A percentile compares a stretch with the other conserved stretches of the same genome.
Conservation (phyloP, 768 basidiomycete genomes). For the Goffeauzyma gilvescens region DNA sequence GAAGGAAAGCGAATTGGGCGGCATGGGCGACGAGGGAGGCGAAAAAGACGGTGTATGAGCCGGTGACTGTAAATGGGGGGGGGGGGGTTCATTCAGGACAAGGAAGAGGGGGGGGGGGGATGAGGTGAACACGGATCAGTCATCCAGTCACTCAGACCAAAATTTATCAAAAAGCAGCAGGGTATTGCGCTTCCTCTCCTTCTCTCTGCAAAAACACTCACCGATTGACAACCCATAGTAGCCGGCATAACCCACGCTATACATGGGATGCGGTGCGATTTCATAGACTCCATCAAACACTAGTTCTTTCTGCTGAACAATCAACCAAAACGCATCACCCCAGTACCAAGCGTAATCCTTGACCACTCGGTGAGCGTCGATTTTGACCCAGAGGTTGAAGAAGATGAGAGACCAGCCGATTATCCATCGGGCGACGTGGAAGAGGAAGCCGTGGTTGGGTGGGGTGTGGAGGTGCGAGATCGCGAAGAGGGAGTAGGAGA, state of each 20-base stretch:
- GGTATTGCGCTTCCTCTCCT: too few species aligned
- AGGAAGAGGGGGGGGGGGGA: neutral
- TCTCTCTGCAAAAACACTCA: constrained; percentile 8
- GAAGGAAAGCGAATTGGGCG: constrained; percentile 86
- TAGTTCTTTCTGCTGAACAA: constrained; percentile 38
- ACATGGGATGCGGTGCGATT: constrained; percentile 52
- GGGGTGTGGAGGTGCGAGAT: constrained; percentile 82
- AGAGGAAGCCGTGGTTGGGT: constrained; percentile 46
- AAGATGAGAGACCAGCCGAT: constrained; percentile 65
- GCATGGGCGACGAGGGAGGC: constrained; percentile 86
- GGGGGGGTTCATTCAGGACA: too few species aligned
- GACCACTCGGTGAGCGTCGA: constrained; percentile 88
- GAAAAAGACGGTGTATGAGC: constrained; percentile 48
- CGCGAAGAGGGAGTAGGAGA: constrained; percentile 87
- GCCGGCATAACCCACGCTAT: constrained; percentile 51
- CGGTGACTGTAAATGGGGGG: constrained; percentile 18
- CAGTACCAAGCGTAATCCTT: constrained; percentile 98
- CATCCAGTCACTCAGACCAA: neutral
- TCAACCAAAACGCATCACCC: constrained; percentile 37
- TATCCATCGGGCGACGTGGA: constrained; percentile 74
- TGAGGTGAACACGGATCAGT: neutral
- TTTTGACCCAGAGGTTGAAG: constrained; percentile 98
- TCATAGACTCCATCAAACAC: constrained; percentile 98
- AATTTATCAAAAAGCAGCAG: neutral
- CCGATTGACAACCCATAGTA: constrained; percentile 82